Evolutionary conservation across 2,329 filamentous ascomycete species (phyloP).

Genomic region (Macroventuria anomochaeta): DNA sequence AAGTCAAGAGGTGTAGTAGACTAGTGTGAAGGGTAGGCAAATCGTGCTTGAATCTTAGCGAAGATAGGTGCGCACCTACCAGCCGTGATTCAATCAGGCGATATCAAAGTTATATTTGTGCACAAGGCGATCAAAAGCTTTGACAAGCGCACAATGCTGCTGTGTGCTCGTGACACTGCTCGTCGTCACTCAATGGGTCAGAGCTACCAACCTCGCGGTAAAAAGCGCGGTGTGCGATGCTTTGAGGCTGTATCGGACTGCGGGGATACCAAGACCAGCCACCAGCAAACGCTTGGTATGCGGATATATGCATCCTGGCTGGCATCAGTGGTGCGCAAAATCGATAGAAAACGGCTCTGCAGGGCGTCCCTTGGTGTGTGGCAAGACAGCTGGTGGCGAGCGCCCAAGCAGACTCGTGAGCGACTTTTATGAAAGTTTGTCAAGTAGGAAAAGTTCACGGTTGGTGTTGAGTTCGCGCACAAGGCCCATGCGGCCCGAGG

Average conservation of each 20-base stretch:
- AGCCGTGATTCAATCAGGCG: not conserved
- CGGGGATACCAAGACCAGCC: conserved; percentile 12
- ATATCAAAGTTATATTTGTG: conserved; percentile 3
- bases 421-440: conserved; percentile 13
- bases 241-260: conserved; percentile 8
- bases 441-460: conserved; percentile 2
- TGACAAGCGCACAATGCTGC: conserved; percentile 1
- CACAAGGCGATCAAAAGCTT: conserved; percentile 14
- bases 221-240: not conserved
- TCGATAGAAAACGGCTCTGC: not conserved
- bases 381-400: conserved; percentile 9
- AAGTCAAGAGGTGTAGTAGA: not conserved
- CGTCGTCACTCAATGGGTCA: not conserved
- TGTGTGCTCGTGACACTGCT: conserved; percentile 7
- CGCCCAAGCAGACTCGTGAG: not conserved
- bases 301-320: not conserved
- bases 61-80: not conserved
- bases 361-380: not conserved
- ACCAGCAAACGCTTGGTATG: conserved; percentile 6
- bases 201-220: conserved; percentile 3
- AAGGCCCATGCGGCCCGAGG: conserved; percentile 11
- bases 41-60: not conserved
- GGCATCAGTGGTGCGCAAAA: not conserved
- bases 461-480: conserved; percentile 18
- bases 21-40: not conserved